Evolutionary conservation across 1,284 basidiomycete genomes (phyloP).

Genomic region (Heliocybe sulcata): DNA sequence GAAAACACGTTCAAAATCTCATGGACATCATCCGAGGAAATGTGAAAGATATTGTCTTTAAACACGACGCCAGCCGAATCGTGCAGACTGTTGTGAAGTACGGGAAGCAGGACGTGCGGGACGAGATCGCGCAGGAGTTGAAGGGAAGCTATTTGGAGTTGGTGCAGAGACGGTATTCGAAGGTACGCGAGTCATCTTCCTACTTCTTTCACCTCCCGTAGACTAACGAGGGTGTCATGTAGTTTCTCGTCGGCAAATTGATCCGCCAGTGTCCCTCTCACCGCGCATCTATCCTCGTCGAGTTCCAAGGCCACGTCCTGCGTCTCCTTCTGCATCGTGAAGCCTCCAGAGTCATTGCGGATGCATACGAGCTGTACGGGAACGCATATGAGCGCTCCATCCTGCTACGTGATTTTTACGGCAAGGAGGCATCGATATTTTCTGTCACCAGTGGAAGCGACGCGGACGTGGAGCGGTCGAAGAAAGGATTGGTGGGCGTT

Average conservation of each 20-base stretch:
- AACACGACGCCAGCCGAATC: slow-evolving; percentile 86
- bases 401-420: slow-evolving; percentile 81
- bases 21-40: slow-evolving; percentile 72
- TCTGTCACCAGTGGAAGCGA: slow-evolving; percentile 45
- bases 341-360: slow-evolving; percentile 75
- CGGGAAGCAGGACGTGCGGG: slow-evolving; percentile 70
- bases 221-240: too few species aligned
- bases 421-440: slow-evolving; percentile 78
- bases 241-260: slow-evolving; percentile 84
- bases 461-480: slow-evolving; percentile 53
- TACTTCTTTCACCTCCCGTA: too few species aligned
- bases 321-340: slow-evolving; percentile 77
- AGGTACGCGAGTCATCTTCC: too few species aligned
- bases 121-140: slow-evolving; percentile 75
- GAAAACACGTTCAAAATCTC: slow-evolving; percentile 63
- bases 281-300: slow-evolving; percentile 63
- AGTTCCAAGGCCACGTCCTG: slow-evolving; percentile 70
- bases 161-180: slow-evolving; percentile 84
- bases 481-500: slow-evolving; percentile 59
- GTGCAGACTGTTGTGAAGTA: slow-evolving; percentile 84
- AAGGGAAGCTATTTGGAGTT: slow-evolving; percentile 73
- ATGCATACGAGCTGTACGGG: slow-evolving; percentile 80
- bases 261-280: slow-evolving; percentile 72
- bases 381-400: slow-evolving; percentile 78
- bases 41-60: slow-evolving; percentile 79